phyloP scores from a whole-genome alignment of 257 asterid genomes.

The Ehretia macrophylla region DNA sequence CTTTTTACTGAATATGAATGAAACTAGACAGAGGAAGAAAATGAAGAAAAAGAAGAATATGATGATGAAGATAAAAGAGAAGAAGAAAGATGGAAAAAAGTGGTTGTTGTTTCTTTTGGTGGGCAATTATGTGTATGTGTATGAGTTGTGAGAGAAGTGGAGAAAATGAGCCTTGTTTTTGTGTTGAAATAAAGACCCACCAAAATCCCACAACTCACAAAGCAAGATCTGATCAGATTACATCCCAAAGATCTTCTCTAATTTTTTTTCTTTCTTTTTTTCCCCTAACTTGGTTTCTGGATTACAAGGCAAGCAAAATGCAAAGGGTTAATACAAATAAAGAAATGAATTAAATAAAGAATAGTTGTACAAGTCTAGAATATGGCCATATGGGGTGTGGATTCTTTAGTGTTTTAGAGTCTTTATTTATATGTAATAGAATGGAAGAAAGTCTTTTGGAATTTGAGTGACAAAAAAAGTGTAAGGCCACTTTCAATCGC shows the following conservation, averaged over 20 bases:
- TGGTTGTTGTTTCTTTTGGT: conserved; percentile 7
- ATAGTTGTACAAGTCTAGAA: conserved; percentile 22
- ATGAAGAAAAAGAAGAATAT: conserved; percentile 1
- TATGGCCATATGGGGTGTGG: conserved; percentile 18
- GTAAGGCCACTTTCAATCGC: no score
- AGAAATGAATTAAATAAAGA: conserved; percentile 2
- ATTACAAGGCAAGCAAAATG: conserved; percentile 71
- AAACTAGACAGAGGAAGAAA: conserved; percentile 5
- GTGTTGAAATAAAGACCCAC: conserved; percentile 46
- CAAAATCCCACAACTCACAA: conserved; percentile 65
- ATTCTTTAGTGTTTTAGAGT: no score
- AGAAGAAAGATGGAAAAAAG: neutral
- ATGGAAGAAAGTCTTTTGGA: no score
- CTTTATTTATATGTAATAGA: no score
- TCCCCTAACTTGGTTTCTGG: conserved; percentile 42
- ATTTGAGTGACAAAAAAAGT: no score
- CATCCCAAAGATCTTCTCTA: conserved; percentile 26
- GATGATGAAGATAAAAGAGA: neutral
- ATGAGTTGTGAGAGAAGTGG: neutral
- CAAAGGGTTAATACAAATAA: neutral
- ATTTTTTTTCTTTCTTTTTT: conserved; percentile 6
- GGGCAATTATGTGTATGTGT: neutral
- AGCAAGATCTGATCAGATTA: conserved; percentile 86
- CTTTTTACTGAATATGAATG: neutral
- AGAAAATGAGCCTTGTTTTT: conserved; percentile 12